Evolutionary conservation across 148 eudicot species (phyloP).

Genomic region (Diospyros lotus): DNA sequence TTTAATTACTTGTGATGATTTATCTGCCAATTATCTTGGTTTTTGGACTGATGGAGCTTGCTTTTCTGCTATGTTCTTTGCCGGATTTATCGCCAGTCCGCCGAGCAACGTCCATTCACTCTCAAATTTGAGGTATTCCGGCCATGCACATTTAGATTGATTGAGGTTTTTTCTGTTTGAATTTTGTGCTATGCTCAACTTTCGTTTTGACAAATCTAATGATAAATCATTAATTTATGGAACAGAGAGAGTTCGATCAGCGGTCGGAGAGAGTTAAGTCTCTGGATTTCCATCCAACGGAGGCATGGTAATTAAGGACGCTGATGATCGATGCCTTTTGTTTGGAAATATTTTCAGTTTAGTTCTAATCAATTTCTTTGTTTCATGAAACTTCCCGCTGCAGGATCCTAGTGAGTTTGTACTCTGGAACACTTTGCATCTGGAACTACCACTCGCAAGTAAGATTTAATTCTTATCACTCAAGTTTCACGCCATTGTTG

Average conservation of each 20-base stretch:
- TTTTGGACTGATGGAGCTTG: not conserved
- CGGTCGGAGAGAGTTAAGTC: constrained; percentile 65
- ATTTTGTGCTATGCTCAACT: not conserved
- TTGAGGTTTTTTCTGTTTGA: not conserved
- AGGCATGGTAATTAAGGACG: constrained; percentile 48
- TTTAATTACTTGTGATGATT: too few relatives aligned
- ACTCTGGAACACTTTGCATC: constrained; percentile 59
- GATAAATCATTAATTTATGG: not conserved
- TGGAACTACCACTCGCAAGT: constrained; percentile 71
- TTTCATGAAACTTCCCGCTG: not conserved
- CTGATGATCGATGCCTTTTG: too few relatives aligned
- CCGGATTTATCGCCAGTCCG: not conserved
- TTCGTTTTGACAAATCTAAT: not conserved
- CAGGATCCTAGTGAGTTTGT: constrained; percentile 66
- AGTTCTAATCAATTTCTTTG: too few relatives aligned
- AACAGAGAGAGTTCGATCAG: constrained; percentile 57
- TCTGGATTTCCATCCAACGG: constrained; percentile 59
- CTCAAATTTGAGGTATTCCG: constrained; percentile 41
- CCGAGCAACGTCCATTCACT: constrained; percentile 29
- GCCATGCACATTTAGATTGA: not conserved
- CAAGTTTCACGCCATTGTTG: not conserved
- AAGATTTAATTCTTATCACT: not conserved
- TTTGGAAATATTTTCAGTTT: too few relatives aligned
- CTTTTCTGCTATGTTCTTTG: not conserved
- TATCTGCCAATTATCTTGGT: not conserved